Evolutionary conservation across 495 filamentous ascomycete genomes (phyloP), one percentile per base, ranked within the genome.

Genomic region (Daldinia decipiens): DNA sequence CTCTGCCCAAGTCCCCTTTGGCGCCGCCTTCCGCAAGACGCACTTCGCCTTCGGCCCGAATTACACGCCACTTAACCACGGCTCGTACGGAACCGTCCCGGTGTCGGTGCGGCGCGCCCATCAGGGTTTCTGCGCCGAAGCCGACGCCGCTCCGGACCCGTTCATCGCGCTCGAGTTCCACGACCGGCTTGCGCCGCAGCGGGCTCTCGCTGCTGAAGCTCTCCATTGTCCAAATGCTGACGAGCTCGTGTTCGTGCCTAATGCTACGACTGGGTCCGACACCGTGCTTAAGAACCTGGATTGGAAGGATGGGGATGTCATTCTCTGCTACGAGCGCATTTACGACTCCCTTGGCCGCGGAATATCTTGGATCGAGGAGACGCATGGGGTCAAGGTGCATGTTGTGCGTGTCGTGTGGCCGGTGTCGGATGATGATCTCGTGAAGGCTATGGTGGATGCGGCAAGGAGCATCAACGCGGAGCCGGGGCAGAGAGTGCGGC

Each of bases 181-280:
- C 0, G 36, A 74, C 5, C 77, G 84, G 15, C 83, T 95, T 0
- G 82, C 84, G 52, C 67, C 81, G n/a, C 85, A 89, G 7, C 90
- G 93, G 6, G 70, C 58, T 1, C 83, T 84, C 1, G 75, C 93
- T 13, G 89, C 92, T 0, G 65, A 79, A 1, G 57, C 89, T 38
- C 80, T 96, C 15, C 79, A 88, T 58, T 85, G 83, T 6, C 83
- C 84, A 3, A 84, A 85, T 7, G 71, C 77, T 6, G 78, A 86
- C 3, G 88, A 90, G 50, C 79, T 90, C 34, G 91, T 94, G 0
- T 88, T 93, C 62, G 87, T 93, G 17, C 86, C 88, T 11, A 96
- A 96, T 76, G 89, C 92, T 27, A 94, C 92, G 0, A 93, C 88
- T 0, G 93, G 88, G 55, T 77, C 92, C 5, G 90, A 91, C 72